Percentiles rank a stretch among this genome's conserved stretches.
phyloP scores from a whole-genome alignment of 805 yeast species.

The Candida anglica region DNA sequence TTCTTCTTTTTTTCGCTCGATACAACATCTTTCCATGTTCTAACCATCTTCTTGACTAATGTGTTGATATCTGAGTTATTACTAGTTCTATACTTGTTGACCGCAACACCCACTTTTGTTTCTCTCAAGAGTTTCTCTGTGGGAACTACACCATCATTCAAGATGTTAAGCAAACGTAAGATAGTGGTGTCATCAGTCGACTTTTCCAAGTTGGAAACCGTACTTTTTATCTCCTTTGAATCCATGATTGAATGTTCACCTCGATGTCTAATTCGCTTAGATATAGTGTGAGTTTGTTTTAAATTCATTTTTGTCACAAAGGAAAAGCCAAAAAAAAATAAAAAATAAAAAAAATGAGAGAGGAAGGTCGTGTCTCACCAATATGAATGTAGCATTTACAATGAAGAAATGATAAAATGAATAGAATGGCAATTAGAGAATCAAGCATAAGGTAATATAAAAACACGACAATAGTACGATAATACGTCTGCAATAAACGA shows the following conservation, averaged over 20 bases:
- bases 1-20: constrained; percentile 54
- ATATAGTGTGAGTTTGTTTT: no score
- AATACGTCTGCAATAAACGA: no score
- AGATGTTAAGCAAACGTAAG: constrained; percentile 57
- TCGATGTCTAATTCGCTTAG: no score
- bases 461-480: no score
- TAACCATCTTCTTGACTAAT: constrained; percentile 78
- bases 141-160: constrained; percentile 74
- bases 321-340: background rate
- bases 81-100: constrained; percentile 77
- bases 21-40: constrained; percentile 87
- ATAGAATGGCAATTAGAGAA: no score
- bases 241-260: constrained; percentile 49
- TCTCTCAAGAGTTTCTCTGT: constrained; percentile 84
- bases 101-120: constrained; percentile 96
- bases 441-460: no score
- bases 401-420: no score
- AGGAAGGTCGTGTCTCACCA: background rate
- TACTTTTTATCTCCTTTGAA: constrained; percentile 65
- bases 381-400: no score
- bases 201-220: constrained; percentile 72
- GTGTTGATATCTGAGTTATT: constrained; percentile 62
- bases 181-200: constrained; percentile 58
- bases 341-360: background rate
- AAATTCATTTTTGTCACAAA: background rate